Evolutionary conservation across 2,329 filamentous ascomycete species (phyloP), one percentile per base, ranked within the genome.

Genomic region (Calonectria ilicicola): DNA sequence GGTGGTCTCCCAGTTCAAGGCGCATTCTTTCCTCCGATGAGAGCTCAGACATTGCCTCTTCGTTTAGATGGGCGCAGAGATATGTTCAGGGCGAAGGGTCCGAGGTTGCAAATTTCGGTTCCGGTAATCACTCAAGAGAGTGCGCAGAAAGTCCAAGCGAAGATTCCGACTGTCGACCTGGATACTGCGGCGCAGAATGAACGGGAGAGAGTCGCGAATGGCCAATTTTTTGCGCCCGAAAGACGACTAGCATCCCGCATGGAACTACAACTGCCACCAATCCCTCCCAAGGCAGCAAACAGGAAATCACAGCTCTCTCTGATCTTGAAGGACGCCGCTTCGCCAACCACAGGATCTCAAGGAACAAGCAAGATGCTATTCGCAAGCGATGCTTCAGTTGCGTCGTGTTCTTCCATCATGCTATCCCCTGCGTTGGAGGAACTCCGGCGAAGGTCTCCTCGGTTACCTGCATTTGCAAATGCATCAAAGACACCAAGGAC

Each of bases 361-460:
- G 66, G 47, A 69, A 49, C 21, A 14, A 14, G n/a, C 12, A 58
- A 64, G 56, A 21, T 15, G n/a, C 21, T 40, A 68, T 14, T 65
- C 71, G 21, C 67, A 8, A 60, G 69, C 19, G 74, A 77, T 38
- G 80, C 78, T 71, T 78, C 79, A 2, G 82, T 82, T 63, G 87
- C 84, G 1, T 82, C 81, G 15, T 87, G 86, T 5, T 87, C 87
- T 14, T 87, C 86, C 2, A 84, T 86, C 9, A 86, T 90, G 76
- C 79, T 88, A 8, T 91, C 89, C 5, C 89, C 89, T 0, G 86
- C 85, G 2, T 79, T 82, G 5, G 88, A 90, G 8, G 87, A 86
- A 51, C 76, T 91, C 32, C 85, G 89, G 14, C 85, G 87, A 75
- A 84, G 90, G 56, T 91, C 89, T 2, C 89, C 89, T 19, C 82